Base-by-base conservation (phyloP, 1,284 basidiomycete species). In the Vanrija sp. region DNA sequence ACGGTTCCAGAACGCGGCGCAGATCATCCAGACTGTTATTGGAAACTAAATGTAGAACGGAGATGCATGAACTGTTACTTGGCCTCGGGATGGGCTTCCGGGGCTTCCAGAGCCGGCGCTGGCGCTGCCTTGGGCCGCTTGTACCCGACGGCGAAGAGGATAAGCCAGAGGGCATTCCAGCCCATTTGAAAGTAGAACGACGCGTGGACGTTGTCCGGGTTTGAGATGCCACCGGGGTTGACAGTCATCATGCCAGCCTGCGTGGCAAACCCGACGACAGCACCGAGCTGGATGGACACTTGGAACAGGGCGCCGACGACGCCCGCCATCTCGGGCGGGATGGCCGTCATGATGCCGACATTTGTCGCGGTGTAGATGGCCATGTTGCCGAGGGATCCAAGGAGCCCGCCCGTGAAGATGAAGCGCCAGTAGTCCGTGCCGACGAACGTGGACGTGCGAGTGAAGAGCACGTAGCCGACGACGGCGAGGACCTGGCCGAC, bases 291-390 rank as follows among this genome's bases (percentile, higher is more conserved):
- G 2, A 70, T 45, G 16, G 57, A 47, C 22, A 67, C 63, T 52
- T 72, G 69, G 10, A 71, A 55, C 44, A 71, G 54, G 2, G 67
- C 71, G 12, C 68, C 67, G 14, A 62, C 70, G n/a, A 73, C 67
- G 15, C 72, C 72, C 2, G 70, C 59, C 42, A 59, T 60, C 12
- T 63, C 53, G 2, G 67, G 60, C 3, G 69, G 69, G 1, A 64
- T 63, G 4, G 63, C 54, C n/a, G 61, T 64, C 57, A 72, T 70
- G 46, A 68, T 3, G 5, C 20, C 48, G 36, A 54, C 49, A 31
- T 50, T 45, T 20, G 39, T 44, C 9, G 51, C 51, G 23, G 51
- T 52, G 45, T 57, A 49, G 22, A 57, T 41, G 24, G 44, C 20
- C 43, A 54, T 36, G 39, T 51, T 51, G 22, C 57, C 57, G 12